Conservation (phyloP, 495 filamentous ascomycete genomes). For the Penicillium alfredii region DNA sequence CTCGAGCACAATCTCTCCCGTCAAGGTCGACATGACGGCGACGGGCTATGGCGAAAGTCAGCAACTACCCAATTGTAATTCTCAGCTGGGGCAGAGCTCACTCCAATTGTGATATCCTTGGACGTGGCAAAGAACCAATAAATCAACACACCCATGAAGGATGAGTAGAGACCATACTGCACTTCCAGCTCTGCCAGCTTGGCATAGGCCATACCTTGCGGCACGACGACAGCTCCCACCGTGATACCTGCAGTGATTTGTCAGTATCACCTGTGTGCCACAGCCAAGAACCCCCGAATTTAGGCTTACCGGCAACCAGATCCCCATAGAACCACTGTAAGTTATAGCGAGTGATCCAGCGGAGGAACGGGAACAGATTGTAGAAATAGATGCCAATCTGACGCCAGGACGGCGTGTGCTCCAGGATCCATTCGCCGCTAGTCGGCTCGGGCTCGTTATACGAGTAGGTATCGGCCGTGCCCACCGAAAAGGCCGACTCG, state of each 20-base stretch:
- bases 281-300: too few species aligned
- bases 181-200: constrained; percentile 69
- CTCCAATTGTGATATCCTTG: constrained; percentile 98
- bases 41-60: constrained; percentile 64
- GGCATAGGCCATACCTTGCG: constrained; percentile 97
- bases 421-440: constrained; percentile 61
- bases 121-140: constrained; percentile 99
- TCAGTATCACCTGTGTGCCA: too few species aligned
- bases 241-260: constrained; percentile 83
- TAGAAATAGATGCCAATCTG: constrained; percentile 54
- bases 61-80: constrained; percentile 7
- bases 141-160: constrained; percentile 92
- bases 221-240: constrained; percentile 91
- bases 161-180: constrained; percentile 90
- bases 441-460: constrained; percentile 83
- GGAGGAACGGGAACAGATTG: constrained; percentile 76
- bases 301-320: constrained; percentile 73
- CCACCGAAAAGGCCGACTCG: constrained; percentile 73
- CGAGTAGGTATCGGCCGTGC: constrained; percentile 66
- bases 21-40: constrained; percentile 88
- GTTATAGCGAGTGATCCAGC: constrained; percentile 89
- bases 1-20: constrained; percentile 68
- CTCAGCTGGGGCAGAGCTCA: constrained; percentile 39
- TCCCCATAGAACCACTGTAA: constrained; percentile 82
- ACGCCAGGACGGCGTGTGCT: constrained; percentile 50